Percentiles rank a stretch among this genome's conserved stretches.
These are phyloP conservation scores for Schrenkiella parvula DNA, from an alignment of 345 rosid genomes.

Conservation along the genomic window DNA sequence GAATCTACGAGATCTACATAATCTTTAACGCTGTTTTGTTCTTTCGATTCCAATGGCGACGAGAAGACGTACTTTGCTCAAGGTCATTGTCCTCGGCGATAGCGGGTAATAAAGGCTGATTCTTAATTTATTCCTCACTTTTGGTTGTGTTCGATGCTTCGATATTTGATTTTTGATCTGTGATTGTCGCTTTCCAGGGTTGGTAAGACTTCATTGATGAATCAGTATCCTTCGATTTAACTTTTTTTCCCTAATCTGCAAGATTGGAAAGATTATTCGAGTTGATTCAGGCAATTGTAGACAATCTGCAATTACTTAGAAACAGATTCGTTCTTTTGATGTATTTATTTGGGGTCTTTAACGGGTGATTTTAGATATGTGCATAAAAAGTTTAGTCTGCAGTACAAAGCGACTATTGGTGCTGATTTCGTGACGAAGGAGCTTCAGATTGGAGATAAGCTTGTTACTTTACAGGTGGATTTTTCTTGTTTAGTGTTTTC, in stretches of 20 bases:
- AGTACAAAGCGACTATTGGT: slow-evolving; percentile 97
- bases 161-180: slow-evolving; percentile 15
- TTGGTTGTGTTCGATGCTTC: not conserved
- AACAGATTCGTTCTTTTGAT: slow-evolving; percentile 1
- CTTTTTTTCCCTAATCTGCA: not conserved
- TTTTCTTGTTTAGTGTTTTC: not conserved
- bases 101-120: slow-evolving; percentile 59
- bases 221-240: slow-evolving; percentile 73
- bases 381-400: slow-evolving; percentile 93
- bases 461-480: slow-evolving; percentile 83
- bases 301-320: not conserved
- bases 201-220: slow-evolving; percentile 98
- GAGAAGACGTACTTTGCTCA: slow-evolving; percentile 93
- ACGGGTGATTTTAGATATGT: slow-evolving; percentile 47
- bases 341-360: slow-evolving; percentile 5
- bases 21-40: not conserved
- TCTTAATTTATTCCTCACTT: not conserved
- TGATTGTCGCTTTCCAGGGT: slow-evolving; percentile 51
- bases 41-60: slow-evolving; percentile 50
- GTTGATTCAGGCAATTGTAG: not conserved
- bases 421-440: slow-evolving; percentile 99
- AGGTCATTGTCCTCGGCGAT: slow-evolving; percentile 98
- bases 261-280: not conserved
- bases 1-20: slow-evolving; percentile 2
- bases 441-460: slow-evolving; percentile 87